phyloP scores from a whole-genome alignment of 805 yeast species.

The Candida ovalis region DNA sequence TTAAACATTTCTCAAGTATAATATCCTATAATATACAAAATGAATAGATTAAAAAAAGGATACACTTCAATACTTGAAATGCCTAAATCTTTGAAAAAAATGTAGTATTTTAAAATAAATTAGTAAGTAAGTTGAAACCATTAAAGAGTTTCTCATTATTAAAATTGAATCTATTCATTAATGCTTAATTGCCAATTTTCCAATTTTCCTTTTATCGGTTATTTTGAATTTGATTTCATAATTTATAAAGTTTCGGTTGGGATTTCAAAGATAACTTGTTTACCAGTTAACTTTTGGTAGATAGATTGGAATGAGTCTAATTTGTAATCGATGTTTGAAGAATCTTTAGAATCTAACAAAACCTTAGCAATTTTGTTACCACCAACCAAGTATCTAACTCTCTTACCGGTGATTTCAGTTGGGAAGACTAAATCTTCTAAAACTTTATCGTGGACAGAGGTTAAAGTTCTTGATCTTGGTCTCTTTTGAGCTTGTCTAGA shows the following conservation, averaged over 20 bases:
- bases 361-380: conserved; percentile 98
- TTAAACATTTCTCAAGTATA: no score
- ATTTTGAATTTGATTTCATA: not conserved
- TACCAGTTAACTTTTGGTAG: conserved; percentile 98
- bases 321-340: conserved; percentile 95
- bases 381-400: conserved; percentile 98
- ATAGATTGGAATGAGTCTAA: conserved; percentile 98
- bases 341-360: conserved; percentile 96
- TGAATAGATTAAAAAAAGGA: not conserved
- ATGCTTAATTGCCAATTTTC: not conserved
- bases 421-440: conserved; percentile 99
- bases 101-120: not conserved
- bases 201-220: not conserved
- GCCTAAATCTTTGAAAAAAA: no score
- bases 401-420: conserved; percentile 98
- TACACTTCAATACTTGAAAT: no score
- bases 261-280: conserved; percentile 98
- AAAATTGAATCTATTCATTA: not conserved
- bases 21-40: not conserved
- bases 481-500: conserved; percentile 95
- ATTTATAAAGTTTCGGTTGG: conserved; percentile 51
- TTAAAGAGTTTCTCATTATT: not conserved
- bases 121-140: not conserved
- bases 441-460: conserved; percentile 97
- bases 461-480: conserved; percentile 99